Base-by-base conservation (phyloP, 1,139 yeast species). In the Pichia sp. region DNA sequence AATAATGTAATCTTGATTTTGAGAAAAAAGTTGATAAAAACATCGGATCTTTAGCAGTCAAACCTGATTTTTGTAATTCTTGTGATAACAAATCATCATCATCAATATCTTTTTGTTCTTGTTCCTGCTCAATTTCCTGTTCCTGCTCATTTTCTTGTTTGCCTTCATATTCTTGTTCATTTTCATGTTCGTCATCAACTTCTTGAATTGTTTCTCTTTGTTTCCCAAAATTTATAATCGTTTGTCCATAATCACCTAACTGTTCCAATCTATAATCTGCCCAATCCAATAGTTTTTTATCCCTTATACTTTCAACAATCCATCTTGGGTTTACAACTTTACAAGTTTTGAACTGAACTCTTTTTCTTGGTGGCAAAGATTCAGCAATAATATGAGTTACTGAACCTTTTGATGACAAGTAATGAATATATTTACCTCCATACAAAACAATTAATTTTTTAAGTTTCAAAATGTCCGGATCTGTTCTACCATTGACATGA, bases 341-440 rank as follows among this genome's bases (percentile, higher is more conserved):
- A 67, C 80, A 86, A 58, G 83, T 77, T 39, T 74, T 73, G 63
- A 80, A 88, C 66, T 86, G 84, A 5, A 77, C 67, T 53, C 75
- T 72, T 66, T 93, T 91, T 46, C 88, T 73, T 0, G 95, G 88
- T 0, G 98, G 89, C 53, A 91, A 66, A 38, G 82, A 74, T 52
- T 84, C 82, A 30, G 97, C 95, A 1, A 93, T 71, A 9, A 93
- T 85, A 68, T 93, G 98, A 0, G 97, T 87, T 0, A 85, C 95
- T 14, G 79, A 74, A 6, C 85, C 76, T 62, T 90, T 90, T 29
- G 84, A 82, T 8, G 80, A 73, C 46, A 91, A 67, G 67, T 80
- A 83, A 56, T 84, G 84, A 29, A 86, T 66, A 60, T 87, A 88
- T 53, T 72, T 76, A 0, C 99, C 99, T 0, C 98, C 98, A 66